These are phyloP conservation scores for Tricladium varicosporioides DNA, from an alignment of 2,329 filamentous ascomycete species.

Conservation along the genomic window DNA sequence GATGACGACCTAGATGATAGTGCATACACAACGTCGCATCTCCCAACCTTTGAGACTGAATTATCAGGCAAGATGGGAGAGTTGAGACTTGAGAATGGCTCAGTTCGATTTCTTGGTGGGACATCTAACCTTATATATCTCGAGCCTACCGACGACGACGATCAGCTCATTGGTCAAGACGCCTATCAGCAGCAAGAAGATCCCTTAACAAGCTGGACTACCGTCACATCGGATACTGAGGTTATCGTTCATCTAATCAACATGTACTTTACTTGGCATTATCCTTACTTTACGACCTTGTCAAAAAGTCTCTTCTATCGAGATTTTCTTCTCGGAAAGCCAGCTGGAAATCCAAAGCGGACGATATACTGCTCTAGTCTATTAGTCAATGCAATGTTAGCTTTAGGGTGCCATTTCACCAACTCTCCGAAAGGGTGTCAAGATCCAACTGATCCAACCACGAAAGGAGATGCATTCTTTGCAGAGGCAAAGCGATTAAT, in stretches of 20 bases:
- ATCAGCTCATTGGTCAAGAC: constrained; percentile 30
- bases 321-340: constrained; percentile 75
- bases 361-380: constrained; percentile 83
- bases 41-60: constrained; percentile 63
- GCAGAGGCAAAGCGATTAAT: constrained; percentile 88
- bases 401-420: constrained; percentile 91
- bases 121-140: constrained; percentile 91
- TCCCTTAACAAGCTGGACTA: constrained; percentile 82
- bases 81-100: constrained; percentile 80
- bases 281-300: constrained; percentile 90
- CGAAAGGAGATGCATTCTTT: constrained; percentile 95
- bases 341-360: constrained; percentile 46
- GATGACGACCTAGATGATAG: constrained; percentile 43
- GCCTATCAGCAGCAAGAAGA: constrained; percentile 50
- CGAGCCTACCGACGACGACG: constrained; percentile 46
- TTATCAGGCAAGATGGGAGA: constrained; percentile 92
- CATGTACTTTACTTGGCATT: constrained; percentile 99
- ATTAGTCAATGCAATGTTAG: constrained; percentile 90
- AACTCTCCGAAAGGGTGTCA: constrained; percentile 70
- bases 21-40: constrained; percentile 40
- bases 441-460: constrained; percentile 70
- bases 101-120: constrained; percentile 86
- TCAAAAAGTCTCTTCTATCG: constrained; percentile 83
- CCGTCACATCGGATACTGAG: constrained; percentile 74
- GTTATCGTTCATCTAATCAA: constrained; percentile 85